These are phyloP conservation scores for Umbelopsis sp. DNA, from an alignment of 192 early-diverging fungal genomes.

Conservation along the genomic window DNA sequence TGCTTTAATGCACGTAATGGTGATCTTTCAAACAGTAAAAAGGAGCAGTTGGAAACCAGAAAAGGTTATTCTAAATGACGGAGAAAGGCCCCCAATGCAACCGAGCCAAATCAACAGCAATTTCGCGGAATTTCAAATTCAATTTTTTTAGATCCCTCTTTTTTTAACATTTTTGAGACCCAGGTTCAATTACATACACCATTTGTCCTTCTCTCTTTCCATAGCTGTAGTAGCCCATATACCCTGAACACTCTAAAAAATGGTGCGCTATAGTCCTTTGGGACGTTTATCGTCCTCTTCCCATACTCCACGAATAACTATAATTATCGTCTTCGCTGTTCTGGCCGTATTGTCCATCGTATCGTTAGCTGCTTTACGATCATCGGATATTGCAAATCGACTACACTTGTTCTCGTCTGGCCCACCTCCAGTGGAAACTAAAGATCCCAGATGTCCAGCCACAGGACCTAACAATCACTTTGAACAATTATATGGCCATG, in stretches of 20 bases:
- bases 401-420: background rate
- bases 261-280: constrained; percentile 9
- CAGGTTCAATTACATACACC: too few relatives aligned
- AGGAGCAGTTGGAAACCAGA: background rate
- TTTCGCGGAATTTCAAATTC: constrained; percentile 7
- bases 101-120: background rate
- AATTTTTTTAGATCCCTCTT: background rate
- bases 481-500: constrained; percentile 20
- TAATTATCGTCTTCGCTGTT: background rate
- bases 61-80: background rate
- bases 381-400: background rate
- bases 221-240: background rate
- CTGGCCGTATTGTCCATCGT: background rate
- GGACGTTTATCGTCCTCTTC: background rate
- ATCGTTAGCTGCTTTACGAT: background rate
- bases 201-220: background rate
- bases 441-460: constrained; percentile 4
- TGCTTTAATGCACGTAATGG: too few relatives aligned
- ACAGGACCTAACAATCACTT: constrained; percentile 6
- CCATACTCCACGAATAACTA: background rate
- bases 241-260: background rate
- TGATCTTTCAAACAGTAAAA: too few relatives aligned
- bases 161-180: background rate
- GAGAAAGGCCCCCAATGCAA: background rate
- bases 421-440: background rate